Conservation (phyloP, 371 early-diverging fungal genomes). For the Scutellospora calospora region DNA sequence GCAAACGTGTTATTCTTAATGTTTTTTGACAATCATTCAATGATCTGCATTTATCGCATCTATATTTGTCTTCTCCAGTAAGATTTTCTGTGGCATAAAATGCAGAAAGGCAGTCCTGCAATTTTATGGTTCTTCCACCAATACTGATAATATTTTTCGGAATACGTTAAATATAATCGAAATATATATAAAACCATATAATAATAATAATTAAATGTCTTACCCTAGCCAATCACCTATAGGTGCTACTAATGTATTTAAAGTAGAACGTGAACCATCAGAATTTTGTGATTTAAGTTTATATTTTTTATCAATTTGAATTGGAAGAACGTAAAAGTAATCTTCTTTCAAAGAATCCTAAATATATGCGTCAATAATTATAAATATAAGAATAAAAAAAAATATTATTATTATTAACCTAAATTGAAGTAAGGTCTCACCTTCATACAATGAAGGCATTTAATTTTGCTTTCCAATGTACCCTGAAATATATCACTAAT, state of each 20-base stretch:
- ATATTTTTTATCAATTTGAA: constrained; percentile 47
- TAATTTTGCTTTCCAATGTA: constrained; percentile 53
- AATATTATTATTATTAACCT: not conserved
- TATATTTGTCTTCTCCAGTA: constrained; percentile 55
- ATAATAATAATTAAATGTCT: not conserved
- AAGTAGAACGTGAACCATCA: not conserved
- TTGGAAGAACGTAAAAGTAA: constrained; percentile 48
- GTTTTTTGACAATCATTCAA: constrained; percentile 53
- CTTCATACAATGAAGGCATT: constrained; percentile 57
- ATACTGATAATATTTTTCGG: constrained; percentile 28
- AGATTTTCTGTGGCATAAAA: constrained; percentile 57
- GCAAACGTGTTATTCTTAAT: constrained; percentile 51
- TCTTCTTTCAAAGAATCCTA: constrained; percentile 47
- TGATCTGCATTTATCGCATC: constrained; percentile 53
- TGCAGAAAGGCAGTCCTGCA: constrained; percentile 55
- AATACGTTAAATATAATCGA: too few relatives aligned
- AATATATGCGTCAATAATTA: constrained; percentile 43
- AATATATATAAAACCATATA: not conserved
- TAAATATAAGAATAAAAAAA: not conserved
- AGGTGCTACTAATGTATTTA: not conserved
- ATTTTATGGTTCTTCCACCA: constrained; percentile 45
- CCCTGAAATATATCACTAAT: constrained; percentile 63
- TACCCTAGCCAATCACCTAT: not conserved
- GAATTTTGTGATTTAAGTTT: constrained; percentile 2
- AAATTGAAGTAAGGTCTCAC: constrained; percentile 28